Base-by-base conservation (phyloP, 768 basidiomycete species). In the Lactarius quietus region DNA sequence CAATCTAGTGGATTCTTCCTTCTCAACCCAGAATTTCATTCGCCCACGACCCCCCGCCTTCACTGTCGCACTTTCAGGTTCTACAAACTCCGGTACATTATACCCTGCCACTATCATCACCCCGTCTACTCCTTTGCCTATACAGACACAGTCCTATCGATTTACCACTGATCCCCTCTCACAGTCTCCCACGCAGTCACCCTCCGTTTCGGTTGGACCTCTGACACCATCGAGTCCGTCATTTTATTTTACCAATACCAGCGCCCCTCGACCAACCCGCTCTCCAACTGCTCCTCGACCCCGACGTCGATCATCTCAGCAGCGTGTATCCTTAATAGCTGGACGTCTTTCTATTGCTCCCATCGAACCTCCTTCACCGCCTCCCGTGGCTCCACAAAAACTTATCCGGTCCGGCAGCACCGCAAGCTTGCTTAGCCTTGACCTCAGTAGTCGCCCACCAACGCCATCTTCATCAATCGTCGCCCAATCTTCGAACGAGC, bases 301-400 rank as follows among this genome's bases (percentile, higher is more conserved):
- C 38, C 83, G 91, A 20, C 81, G 89, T 57, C 82, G 92, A 61
- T 92, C 91, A 41, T 92, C 92, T 8, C 91, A 92, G 69, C 90
- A 92, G 67, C 84, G 92, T 57, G 88, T 93, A 29, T 93, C 92
- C 17, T 80, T 93, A 45, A 86, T 93, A 61, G 91, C 91, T 3
- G 91, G 91, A 20, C 86, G 89, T 70, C 86, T 93, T 14, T 86
- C 83, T 23, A 92, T 93, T 64, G 85, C 88, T 6, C 86, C 87
- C 54, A 82, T 89, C 71, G 90, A 91, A 64, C 86, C 89, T 15
- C 86, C 89, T 20, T 85, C 88, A 3, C 83, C 87, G 6, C 80
- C 87, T 18, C 83, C 84, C 20, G 73, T 81, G 41, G 78, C 85
- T 64, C 83, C 88, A 15, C 86, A 82, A 63, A 86, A 83, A 64